phyloP scores from a whole-genome alignment of 2,329 filamentous ascomycete genomes.

The Camillea tinctor region DNA sequence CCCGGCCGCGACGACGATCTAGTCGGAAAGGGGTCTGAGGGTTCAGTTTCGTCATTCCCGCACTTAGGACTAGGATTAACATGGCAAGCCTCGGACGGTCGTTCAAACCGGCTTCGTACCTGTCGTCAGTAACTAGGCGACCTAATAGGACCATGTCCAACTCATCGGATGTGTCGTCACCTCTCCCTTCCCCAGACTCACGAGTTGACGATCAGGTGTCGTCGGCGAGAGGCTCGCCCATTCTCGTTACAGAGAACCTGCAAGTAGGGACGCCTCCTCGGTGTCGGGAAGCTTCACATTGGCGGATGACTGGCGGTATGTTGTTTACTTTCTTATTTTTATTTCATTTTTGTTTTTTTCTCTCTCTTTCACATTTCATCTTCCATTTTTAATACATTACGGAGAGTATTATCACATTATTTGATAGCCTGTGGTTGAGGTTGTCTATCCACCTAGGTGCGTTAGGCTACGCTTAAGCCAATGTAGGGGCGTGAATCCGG shows the following conservation, averaged over 20 bases:
- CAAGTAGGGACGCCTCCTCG: conserved; percentile 14
- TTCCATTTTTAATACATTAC: no score
- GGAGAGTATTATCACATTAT: neutral
- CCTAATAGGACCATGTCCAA: conserved; percentile 45
- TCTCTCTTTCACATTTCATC: no score
- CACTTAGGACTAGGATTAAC: conserved; percentile 4
- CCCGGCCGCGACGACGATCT: conserved; percentile 1
- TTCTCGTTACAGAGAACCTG: conserved; percentile 13
- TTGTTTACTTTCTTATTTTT: conserved; percentile 9
- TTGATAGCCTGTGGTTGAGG: neutral
- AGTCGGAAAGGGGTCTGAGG: conserved; percentile 3
- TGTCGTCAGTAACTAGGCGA: conserved; percentile 41
- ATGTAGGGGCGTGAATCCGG: neutral
- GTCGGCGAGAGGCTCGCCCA: conserved; percentile 35
- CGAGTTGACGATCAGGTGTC: conserved; percentile 31
- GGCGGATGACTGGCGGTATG: conserved; percentile 20
- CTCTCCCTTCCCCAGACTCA: conserved; percentile 32
- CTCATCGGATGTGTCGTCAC: conserved; percentile 44
- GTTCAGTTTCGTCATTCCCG: neutral
- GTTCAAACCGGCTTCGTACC: conserved; percentile 46
- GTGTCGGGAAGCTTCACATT: conserved; percentile 14
- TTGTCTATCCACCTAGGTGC: neutral
- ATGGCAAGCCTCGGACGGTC: conserved; percentile 52
- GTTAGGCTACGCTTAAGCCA: neutral
- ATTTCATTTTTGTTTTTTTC: no score